Conservation (phyloP, 495 filamentous ascomycete genomes). For the Pyrenula massariospora region DNA sequence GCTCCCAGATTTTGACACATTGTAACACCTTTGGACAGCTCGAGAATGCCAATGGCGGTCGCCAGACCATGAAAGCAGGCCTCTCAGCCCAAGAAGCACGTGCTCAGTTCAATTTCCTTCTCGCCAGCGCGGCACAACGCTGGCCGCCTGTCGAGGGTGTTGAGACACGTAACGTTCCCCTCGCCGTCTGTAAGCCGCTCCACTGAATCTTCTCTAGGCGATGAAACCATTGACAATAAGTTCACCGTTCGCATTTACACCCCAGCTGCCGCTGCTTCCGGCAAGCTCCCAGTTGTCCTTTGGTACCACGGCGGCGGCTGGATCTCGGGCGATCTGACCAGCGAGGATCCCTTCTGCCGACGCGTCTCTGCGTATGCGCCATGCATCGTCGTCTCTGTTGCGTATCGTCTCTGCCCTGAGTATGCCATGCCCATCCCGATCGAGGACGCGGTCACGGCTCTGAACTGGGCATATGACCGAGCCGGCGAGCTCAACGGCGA, state of each 20-base stretch:
- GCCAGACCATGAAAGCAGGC: not conserved
- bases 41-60: not conserved
- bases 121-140: not conserved
- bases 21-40: not conserved
- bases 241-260: not conserved
- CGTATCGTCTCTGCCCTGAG: constrained; percentile 16
- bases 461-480: constrained; percentile 8
- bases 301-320: constrained; percentile 31
- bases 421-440: constrained; percentile 14
- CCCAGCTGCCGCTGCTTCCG: not conserved
- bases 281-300: constrained; percentile 13
- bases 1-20: not conserved
- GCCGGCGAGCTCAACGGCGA: constrained; percentile 11
- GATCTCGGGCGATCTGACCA: constrained; percentile 22
- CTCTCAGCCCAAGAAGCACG: not conserved
- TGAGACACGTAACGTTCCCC: not conserved
- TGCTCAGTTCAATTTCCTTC: not conserved
- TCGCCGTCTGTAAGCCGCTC: not conserved
- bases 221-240: not conserved
- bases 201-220: no score
- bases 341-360: constrained; percentile 20
- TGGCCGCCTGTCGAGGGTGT: not conserved
- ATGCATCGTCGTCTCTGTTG: constrained; percentile 15
- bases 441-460: constrained; percentile 12
- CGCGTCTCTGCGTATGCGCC: constrained; percentile 9